Evolutionary conservation across 1,284 basidiomycete species (phyloP), one percentile per base, ranked within the genome.

Genomic region (Cryptococcus amylolentus): DNA sequence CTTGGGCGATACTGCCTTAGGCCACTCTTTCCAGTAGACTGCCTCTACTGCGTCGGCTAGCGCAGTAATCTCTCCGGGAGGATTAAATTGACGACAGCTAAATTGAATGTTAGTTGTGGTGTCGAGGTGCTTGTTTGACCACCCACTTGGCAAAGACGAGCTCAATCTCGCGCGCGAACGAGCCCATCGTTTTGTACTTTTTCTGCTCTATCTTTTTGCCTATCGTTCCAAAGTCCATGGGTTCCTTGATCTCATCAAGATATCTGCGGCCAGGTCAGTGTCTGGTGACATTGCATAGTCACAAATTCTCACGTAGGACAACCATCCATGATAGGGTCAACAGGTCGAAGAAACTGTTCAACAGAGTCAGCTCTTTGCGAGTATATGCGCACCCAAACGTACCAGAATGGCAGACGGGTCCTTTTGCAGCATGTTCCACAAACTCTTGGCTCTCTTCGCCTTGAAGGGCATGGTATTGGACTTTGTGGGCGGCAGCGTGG

Each of bases 141-240:
- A 78, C 78, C 66, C 69, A 82, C 74, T 99, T 99, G 69, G 78
- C 81, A 68, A 97, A 88, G 54, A 98, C 84, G 10, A 95, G 84
- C 59, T 89, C 85, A 55, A 91, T 80, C 68, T 98, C 95, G 57
- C 82, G 81, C 39, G 83, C 86, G 63, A 98, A 87, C 2, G 88
- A 84, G 54, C 88, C 89, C 86, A 91, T 89, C 0, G 83, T 86
- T 18, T 78, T 68, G 75, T 96, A 97, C 68, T 82, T 80, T 52
- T 66, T 70, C 54, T 81, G 76, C 41, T 82, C 81, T 52, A 96
- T 78, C 70, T 91, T 93, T 49, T 80, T 80, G 38, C 77, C 75
- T 70, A 98, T 90, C 10, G 94, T 96, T 10, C 85, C 85, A 54
- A 98, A 86, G 77, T 98, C 94, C 92, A 98, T 98, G 6, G 96